phyloP scores from a whole-genome alignment of 257 asterid species.

The Plantago major region DNA sequence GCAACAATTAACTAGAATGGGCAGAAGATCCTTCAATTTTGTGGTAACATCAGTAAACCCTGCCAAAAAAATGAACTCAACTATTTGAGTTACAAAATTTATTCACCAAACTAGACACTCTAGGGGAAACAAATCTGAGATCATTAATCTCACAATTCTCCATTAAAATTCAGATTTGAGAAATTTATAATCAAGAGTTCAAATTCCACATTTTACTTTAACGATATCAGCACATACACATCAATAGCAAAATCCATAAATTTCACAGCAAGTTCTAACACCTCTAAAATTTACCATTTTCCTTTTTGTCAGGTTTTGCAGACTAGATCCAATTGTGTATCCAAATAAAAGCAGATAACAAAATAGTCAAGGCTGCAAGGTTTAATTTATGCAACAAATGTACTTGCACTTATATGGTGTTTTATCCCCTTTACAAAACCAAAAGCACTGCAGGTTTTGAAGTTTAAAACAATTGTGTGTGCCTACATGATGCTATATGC shows the following conservation, averaged over 20 bases:
- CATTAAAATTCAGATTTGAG: slow-evolving; percentile 2
- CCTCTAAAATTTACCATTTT: no score
- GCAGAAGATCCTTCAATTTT: slow-evolving; percentile 64
- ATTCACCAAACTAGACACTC: slow-evolving; percentile 9
- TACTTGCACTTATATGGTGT: no score
- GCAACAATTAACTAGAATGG: slow-evolving; percentile 64
- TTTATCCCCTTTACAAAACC: no score
- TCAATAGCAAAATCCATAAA: not conserved
- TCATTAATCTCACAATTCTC: slow-evolving; percentile 4
- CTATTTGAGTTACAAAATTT: slow-evolving; percentile 7
- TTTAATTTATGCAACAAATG: no score
- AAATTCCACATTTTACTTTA: not conserved
- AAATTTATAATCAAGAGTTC: not conserved
- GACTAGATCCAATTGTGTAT: no score
- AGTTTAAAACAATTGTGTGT: no score
- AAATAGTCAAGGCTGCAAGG: no score
- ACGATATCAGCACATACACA: not conserved
- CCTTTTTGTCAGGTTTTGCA: no score
- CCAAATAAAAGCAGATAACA: no score
- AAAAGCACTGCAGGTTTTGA: no score
- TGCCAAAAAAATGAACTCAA: slow-evolving; percentile 33
- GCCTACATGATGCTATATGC: not conserved
- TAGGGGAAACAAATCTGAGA: no score
- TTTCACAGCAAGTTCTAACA: no score
- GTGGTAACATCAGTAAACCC: slow-evolving; percentile 47